phyloP scores from a whole-genome alignment of 1,284 basidiomycete genomes.

The Phenoliferia sp. region DNA sequence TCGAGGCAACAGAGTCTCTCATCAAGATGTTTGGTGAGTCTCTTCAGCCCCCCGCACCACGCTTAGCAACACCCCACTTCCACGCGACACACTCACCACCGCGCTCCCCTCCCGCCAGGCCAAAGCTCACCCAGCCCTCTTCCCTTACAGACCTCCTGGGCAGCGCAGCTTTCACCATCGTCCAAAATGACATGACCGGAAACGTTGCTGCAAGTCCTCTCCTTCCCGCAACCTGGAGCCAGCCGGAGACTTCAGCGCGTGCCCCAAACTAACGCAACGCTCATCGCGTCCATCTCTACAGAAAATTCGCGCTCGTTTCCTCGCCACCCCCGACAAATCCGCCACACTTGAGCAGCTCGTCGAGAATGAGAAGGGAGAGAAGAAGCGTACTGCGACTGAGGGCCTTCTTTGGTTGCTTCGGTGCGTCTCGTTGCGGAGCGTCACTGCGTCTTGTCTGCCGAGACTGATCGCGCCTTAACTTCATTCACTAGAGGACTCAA shows the following conservation, averaged over 20 bases:
- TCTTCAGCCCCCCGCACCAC: not conserved
- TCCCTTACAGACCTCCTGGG: slow-evolving; percentile 69
- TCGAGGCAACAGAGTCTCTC: slow-evolving; percentile 83
- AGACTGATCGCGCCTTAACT: not conserved
- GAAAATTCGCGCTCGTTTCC: slow-evolving; percentile 84
- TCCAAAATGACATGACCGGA: slow-evolving; percentile 82
- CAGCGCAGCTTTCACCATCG: slow-evolving; percentile 76
- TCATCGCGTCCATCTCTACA: slow-evolving; percentile 39
- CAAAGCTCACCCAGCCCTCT: not conserved
- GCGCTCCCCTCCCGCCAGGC: not conserved
- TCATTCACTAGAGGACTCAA: slow-evolving; percentile 71
- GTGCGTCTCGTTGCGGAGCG: slow-evolving; percentile 49
- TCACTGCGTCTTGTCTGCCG: too few species aligned
- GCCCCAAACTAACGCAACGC: too few species aligned
- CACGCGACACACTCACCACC: not conserved
- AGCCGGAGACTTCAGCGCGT: too few species aligned
- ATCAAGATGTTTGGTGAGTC: slow-evolving; percentile 81
- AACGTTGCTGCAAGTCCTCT: slow-evolving; percentile 74
- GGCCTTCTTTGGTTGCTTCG: slow-evolving; percentile 89
- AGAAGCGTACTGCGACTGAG: slow-evolving; percentile 82
- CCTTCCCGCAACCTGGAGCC: too few species aligned
- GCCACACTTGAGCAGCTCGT: slow-evolving; percentile 80
- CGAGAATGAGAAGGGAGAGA: slow-evolving; percentile 74
- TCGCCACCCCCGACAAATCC: slow-evolving; percentile 60
- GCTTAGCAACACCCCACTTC: not conserved